These are phyloP conservation scores for Strigomonas culicis DNA, from an alignment of 208 protist genomes.

Conservation along the genomic window DNA sequence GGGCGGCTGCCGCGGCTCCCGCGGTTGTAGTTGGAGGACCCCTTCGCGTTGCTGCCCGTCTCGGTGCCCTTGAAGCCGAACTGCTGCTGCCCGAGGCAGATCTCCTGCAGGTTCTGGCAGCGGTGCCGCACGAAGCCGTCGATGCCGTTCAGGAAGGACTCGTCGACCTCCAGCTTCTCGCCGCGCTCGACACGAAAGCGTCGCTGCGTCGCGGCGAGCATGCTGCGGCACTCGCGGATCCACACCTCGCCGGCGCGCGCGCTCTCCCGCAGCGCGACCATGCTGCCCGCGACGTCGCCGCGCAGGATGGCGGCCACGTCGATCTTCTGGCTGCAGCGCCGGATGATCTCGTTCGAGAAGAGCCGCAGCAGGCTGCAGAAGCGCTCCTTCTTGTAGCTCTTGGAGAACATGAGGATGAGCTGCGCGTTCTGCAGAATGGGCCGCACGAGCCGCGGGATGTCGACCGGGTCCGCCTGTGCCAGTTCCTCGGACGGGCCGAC, in stretches of 20 bases:
- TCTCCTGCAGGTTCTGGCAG: slow-evolving; percentile 95
- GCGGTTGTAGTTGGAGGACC: slow-evolving; percentile 2
- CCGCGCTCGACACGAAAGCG: slow-evolving; percentile 78
- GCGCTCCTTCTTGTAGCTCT: slow-evolving; percentile 95
- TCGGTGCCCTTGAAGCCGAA: slow-evolving; percentile 87
- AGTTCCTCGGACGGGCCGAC: slow-evolving; percentile 93
- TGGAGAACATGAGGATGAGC: slow-evolving; percentile 92
- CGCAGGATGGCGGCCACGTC: slow-evolving; percentile 93
- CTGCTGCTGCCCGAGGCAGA: slow-evolving; percentile 96
- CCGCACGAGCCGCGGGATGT: slow-evolving; percentile 91
- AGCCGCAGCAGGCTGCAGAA: slow-evolving; percentile 91
- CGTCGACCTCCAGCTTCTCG: slow-evolving; percentile 91
- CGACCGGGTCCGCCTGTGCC: slow-evolving; percentile 61
- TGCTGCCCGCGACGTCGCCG: slow-evolving; percentile 90
- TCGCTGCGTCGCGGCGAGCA: slow-evolving; percentile 77
- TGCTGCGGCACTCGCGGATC: slow-evolving; percentile 87
- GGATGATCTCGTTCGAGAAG: slow-evolving; percentile 96
- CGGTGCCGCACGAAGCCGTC: slow-evolving; percentile 97
- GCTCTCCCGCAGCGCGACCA: slow-evolving; percentile 90
- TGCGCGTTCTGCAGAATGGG: slow-evolving; percentile 90
- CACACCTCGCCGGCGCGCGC: slow-evolving; percentile 90
- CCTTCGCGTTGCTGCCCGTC: slow-evolving; percentile 9
- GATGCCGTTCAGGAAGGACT: slow-evolving; percentile 96
- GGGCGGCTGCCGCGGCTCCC: slow-evolving; percentile 13
- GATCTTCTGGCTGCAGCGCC: slow-evolving; percentile 92